Conservation (phyloP, 2,329 filamentous ascomycete genomes). For the Penicillium nordicum region DNA sequence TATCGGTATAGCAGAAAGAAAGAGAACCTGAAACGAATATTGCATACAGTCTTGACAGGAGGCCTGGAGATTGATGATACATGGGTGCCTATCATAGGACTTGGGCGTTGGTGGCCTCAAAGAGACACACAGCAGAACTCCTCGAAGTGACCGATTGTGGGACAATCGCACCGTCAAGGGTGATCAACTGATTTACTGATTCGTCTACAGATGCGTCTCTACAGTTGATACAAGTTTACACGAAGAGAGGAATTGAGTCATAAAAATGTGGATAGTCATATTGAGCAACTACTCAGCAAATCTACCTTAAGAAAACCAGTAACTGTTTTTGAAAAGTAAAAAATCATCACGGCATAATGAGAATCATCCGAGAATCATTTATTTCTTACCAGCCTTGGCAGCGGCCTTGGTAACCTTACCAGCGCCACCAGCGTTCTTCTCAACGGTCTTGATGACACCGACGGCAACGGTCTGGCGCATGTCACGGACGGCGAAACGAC, state of each 20-base stretch:
- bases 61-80: too few relatives aligned
- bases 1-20: neutral
- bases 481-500: constrained; percentile 99
- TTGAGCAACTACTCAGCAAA: constrained; percentile 22
- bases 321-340: constrained; percentile 24
- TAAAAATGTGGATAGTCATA: constrained; percentile 21
- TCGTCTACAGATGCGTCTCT: neutral
- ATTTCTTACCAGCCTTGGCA: constrained; percentile 70
- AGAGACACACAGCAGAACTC: too few relatives aligned
- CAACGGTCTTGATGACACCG: constrained; percentile 63
- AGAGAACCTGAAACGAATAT: too few relatives aligned
- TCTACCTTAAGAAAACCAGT: constrained; percentile 27
- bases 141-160: too few relatives aligned
- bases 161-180: neutral
- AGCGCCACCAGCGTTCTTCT: constrained; percentile 56
- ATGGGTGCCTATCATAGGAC: neutral
- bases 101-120: too few relatives aligned
- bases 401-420: constrained; percentile 64
- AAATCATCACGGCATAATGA: constrained; percentile 28
- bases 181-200: neutral
- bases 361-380: constrained; percentile 43
- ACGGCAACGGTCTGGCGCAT: constrained; percentile 57
- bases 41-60: neutral
- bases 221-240: neutral
- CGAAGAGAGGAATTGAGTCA: constrained; percentile 7